Evolutionary conservation across 176 grass and related monocot genomes (phyloP).

Genomic region (Aegilops longissima): DNA sequence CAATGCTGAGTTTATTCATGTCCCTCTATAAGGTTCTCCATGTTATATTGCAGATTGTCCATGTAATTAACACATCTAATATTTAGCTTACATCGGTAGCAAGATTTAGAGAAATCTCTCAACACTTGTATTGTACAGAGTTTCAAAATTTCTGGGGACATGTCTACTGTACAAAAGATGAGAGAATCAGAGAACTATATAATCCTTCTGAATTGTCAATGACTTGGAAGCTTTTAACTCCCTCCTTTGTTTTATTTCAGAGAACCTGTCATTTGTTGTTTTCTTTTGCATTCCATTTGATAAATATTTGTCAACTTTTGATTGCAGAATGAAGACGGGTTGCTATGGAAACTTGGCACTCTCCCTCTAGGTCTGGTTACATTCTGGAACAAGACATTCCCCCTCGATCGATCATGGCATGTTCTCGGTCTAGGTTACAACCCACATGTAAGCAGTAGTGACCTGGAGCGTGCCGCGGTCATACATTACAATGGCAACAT

Average conservation of each 20-base stretch:
- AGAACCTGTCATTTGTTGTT: neutral
- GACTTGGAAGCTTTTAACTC: neutral
- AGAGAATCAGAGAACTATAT: neutral
- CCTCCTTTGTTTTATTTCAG: neutral
- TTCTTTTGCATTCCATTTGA: conserved; percentile 1
- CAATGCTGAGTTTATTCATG: neutral
- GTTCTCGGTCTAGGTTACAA: conserved; percentile 83
- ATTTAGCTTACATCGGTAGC: conserved; percentile 8
- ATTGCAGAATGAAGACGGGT: conserved; percentile 65
- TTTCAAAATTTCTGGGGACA: neutral
- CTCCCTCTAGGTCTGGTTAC: conserved; percentile 89
- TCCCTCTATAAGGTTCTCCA: neutral
- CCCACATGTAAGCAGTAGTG: conserved; percentile 61
- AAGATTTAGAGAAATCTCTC: neutral
- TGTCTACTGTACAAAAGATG: neutral
- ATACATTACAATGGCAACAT: conserved; percentile 90
- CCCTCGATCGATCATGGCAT: conserved; percentile 61
- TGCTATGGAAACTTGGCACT: conserved; percentile 79
- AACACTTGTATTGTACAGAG: neutral
- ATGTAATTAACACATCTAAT: neutral
- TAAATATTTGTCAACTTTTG: conserved; percentile 14
- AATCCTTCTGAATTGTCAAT: neutral
- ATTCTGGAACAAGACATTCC: conserved; percentile 70
- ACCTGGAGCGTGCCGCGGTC: conserved; percentile 57
- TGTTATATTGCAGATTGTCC: neutral